Evolutionary conservation across 345 rosid species (phyloP).

Genomic region (Brassica carinata): DNA sequence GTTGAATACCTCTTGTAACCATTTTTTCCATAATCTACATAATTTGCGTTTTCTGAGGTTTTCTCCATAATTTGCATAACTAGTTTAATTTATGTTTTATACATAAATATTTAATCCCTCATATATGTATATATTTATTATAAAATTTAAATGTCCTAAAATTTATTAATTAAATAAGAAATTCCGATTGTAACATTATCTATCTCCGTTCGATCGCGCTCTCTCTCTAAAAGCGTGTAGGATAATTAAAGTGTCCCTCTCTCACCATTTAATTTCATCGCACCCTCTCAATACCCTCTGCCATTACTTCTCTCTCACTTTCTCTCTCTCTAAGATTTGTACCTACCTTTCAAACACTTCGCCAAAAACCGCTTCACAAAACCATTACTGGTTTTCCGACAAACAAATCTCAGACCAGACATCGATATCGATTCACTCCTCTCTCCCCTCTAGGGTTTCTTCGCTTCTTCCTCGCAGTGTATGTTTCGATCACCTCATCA

Average conservation of each 20-base stretch:
- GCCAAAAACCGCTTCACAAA: conserved; percentile 14
- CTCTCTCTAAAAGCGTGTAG: conserved; percentile 33
- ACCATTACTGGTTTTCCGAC: conserved; percentile 25
- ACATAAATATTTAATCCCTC: not conserved
- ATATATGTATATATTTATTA: not conserved
- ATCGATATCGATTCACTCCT: not conserved
- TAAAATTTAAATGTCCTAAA: not conserved
- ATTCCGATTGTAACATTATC: conserved; percentile 7
- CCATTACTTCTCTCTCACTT: not conserved
- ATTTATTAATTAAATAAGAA: not conserved
- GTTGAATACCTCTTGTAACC: too few relatives aligned
- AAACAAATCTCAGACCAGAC: conserved; percentile 17
- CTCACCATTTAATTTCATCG: conserved; percentile 42
- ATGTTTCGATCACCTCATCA: conserved; percentile 10
- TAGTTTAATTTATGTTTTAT: not conserved
- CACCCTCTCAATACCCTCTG: conserved; percentile 40
- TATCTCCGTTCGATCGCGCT: not conserved
- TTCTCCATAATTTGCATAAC: too few relatives aligned
- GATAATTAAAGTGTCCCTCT: conserved; percentile 40
- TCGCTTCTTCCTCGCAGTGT: conserved; percentile 14
- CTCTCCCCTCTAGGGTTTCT: conserved; percentile 14
- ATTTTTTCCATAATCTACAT: too few relatives aligned
- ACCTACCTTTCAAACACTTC: conserved; percentile 41
- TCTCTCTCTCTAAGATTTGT: conserved; percentile 24
- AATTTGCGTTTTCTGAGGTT: too few relatives aligned